Evolutionary conservation across 2,329 filamentous ascomycete species (phyloP).

Genomic region (Ascochyta viciae-villosae): DNA sequence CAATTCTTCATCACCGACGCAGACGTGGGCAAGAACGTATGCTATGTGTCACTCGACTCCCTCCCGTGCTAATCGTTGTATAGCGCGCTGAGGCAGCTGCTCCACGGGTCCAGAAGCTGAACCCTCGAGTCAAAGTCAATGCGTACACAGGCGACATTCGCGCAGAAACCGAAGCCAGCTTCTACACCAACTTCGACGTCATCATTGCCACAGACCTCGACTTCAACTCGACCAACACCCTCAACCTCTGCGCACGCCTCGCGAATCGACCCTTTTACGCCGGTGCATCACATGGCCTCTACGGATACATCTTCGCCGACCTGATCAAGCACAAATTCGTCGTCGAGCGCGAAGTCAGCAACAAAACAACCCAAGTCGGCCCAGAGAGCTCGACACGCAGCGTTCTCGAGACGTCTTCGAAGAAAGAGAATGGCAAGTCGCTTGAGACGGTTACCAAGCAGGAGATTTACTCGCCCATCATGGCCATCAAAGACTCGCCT

Average conservation of each 20-base stretch:
- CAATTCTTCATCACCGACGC: slow-evolving; percentile 76
- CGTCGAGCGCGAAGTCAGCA: slow-evolving; percentile 83
- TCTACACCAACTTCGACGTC: slow-evolving; percentile 81
- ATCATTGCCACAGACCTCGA: slow-evolving; percentile 90
- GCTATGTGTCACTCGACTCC: slow-evolving; percentile 13
- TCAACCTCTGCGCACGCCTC: slow-evolving; percentile 86
- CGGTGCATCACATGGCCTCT: slow-evolving; percentile 84
- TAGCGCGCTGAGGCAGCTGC: slow-evolving; percentile 81
- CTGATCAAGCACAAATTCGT: slow-evolving; percentile 89
- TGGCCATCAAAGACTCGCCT: slow-evolving; percentile 80
- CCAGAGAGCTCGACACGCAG: slow-evolving; percentile 80
- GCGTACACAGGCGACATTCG: slow-evolving; percentile 71
- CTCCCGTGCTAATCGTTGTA: background rate
- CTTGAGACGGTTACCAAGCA: slow-evolving; percentile 90
- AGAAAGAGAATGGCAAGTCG: slow-evolving; percentile 65
- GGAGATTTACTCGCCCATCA: slow-evolving; percentile 87
- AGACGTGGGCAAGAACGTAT: slow-evolving; percentile 76
- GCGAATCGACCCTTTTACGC: slow-evolving; percentile 86
- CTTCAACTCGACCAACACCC: slow-evolving; percentile 73
- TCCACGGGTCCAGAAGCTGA: slow-evolving; percentile 81
- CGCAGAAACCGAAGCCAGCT: slow-evolving; percentile 69
- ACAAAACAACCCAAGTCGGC: slow-evolving; percentile 65
- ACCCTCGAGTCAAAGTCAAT: slow-evolving; percentile 82
- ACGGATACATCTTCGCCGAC: slow-evolving; percentile 94
- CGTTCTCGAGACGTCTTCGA: slow-evolving; percentile 74